Evolutionary conservation across 2,329 filamentous ascomycete species (phyloP).

Genomic region (Rutstroemia sp.): DNA sequence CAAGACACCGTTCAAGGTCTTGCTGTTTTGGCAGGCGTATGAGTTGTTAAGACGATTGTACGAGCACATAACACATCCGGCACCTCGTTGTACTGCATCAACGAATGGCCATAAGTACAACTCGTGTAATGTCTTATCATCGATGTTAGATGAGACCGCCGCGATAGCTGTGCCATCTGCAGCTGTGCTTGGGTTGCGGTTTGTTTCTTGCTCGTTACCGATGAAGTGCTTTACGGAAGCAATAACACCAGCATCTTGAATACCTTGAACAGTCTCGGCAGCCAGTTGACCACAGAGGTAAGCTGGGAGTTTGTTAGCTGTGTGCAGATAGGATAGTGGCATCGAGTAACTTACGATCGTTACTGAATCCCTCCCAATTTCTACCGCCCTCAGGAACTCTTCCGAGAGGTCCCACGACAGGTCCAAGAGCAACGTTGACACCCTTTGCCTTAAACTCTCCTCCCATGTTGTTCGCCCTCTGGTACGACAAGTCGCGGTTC

Average conservation of each 20-base stretch:
- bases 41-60: conserved; percentile 69
- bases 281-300: conserved; percentile 52
- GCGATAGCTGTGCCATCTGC: conserved; percentile 36
- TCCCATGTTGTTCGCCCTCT: conserved; percentile 63
- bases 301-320: conserved; percentile 27
- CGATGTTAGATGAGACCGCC: conserved; percentile 59
- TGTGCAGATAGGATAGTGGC: neutral
- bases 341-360: conserved; percentile 17
- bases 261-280: conserved; percentile 18
- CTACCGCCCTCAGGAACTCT: conserved; percentile 59
- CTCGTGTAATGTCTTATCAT: conserved; percentile 70
- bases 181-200: conserved; percentile 29
- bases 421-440: conserved; percentile 63
- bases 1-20: conserved; percentile 70
- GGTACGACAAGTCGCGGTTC: conserved; percentile 58
- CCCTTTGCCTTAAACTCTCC: conserved; percentile 66
- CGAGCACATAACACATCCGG: conserved; percentile 73
- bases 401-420: conserved; percentile 58
- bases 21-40: conserved; percentile 66
- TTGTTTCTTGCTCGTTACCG: conserved; percentile 65
- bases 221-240: conserved; percentile 42
- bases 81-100: conserved; percentile 67
- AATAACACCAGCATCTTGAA: conserved; percentile 22
- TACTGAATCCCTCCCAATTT: conserved; percentile 53
- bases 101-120: conserved; percentile 82